Evolutionary conservation across 495 filamentous ascomycete genomes (phyloP).

Genomic region (Trichoderma virens): DNA sequence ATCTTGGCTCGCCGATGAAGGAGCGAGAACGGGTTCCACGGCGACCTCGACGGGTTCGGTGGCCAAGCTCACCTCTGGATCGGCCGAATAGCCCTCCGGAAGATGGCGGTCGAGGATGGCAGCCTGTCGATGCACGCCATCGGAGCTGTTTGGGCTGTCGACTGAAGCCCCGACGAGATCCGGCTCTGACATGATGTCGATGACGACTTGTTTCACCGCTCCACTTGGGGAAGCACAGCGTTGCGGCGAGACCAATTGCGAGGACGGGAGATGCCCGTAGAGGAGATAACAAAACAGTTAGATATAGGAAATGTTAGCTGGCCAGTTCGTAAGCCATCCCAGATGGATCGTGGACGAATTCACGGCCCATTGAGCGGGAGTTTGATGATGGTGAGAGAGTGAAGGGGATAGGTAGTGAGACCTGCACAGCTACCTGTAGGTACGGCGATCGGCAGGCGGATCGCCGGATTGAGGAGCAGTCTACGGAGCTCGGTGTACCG

Average conservation of each 20-base stretch:
- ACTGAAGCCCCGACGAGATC: neutral
- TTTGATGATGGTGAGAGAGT: neutral
- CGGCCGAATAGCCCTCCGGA: conserved; percentile 9
- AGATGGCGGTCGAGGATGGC: conserved; percentile 9
- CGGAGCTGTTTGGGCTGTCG: neutral
- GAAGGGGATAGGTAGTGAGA: neutral
- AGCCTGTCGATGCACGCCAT: neutral
- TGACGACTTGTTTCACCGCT: conserved; percentile 4
- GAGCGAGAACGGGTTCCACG: neutral
- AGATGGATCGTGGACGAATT: neutral
- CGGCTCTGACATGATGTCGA: neutral
- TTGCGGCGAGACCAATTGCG: neutral
- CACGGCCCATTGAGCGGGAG: neutral
- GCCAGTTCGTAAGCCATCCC: neutral
- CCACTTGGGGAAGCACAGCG: neutral
- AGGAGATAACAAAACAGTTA: neutral
- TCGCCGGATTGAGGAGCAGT: neutral
- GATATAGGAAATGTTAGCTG: neutral
- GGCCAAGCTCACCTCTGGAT: conserved; percentile 10
- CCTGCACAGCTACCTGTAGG: neutral
- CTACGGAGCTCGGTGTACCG: neutral
- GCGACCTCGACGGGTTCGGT: neutral
- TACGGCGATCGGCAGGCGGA: neutral
- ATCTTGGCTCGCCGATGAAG: neutral
- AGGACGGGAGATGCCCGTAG: neutral